A percentile compares a stretch with the other conserved stretches of the same genome.
Evolutionary conservation across 371 early-diverging fungal species (phyloP).

Genomic region (Mucor circinelloides): DNA sequence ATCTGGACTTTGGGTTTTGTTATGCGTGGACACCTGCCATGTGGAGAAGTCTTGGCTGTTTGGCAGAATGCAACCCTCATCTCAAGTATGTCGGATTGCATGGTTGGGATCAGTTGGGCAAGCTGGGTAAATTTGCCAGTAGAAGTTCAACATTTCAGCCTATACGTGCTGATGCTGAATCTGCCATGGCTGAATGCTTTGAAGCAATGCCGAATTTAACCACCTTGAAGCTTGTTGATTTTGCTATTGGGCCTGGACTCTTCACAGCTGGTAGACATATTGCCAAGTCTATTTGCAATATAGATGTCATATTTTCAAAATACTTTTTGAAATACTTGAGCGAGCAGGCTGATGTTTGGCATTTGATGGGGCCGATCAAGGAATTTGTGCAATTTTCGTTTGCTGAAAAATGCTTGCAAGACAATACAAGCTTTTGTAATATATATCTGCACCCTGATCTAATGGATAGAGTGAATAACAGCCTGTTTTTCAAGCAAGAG

Average conservation of each 20-base stretch:
- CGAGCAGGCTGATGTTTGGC: constrained; percentile 19
- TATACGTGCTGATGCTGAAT: constrained; percentile 22
- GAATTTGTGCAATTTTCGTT: constrained; percentile 10
- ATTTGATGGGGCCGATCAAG: constrained; percentile 16
- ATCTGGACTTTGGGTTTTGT: constrained; percentile 25
- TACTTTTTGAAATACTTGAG: constrained; percentile 6
- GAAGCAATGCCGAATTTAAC: not conserved
- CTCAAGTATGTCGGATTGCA: constrained; percentile 11
- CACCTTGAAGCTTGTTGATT: constrained; percentile 16
- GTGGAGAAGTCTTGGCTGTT: constrained; percentile 9
- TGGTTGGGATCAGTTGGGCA: constrained; percentile 32
- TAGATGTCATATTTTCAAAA: constrained; percentile 15
- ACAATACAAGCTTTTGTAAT: not conserved
- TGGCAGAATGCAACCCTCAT: not conserved
- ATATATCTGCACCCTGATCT: constrained; percentile 10
- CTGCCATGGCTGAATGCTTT: constrained; percentile 21
- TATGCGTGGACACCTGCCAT: constrained; percentile 26
- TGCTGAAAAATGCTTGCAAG: not conserved
- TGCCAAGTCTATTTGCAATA: not conserved
- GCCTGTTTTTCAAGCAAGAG: constrained; percentile 1
- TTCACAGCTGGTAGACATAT: constrained; percentile 7
- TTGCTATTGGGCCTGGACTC: constrained; percentile 22
- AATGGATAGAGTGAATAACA: not conserved
- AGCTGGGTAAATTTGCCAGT: constrained; percentile 8
- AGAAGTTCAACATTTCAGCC: constrained; percentile 18